Percentiles rank a stretch among this genome's conserved stretches.
Evolutionary conservation across 257 asterid species (phyloP).

Genomic region (Euphrasia confusa): DNA sequence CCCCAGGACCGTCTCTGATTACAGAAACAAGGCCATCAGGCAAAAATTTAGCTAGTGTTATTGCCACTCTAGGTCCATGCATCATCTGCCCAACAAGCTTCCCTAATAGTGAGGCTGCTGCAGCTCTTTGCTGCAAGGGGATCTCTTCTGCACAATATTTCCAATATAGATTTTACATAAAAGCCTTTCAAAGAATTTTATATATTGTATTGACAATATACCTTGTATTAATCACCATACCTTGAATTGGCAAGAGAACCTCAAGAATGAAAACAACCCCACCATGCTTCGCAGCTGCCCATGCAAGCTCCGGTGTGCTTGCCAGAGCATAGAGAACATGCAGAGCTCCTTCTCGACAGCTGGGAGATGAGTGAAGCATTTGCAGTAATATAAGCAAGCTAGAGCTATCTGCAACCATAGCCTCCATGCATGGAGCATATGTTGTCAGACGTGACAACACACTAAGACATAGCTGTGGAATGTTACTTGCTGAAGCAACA

Average conservation of each 20-base stretch:
- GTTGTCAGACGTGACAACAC: conserved; percentile 88
- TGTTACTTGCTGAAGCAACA: conserved; percentile 66
- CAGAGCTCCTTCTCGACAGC: conserved; percentile 93
- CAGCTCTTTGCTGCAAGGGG: conserved; percentile 95
- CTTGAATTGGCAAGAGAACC: conserved; percentile 85
- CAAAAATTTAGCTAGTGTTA: conserved; percentile 83
- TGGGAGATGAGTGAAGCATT: conserved; percentile 90
- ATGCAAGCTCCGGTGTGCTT: conserved; percentile 95
- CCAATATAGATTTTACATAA: conserved; percentile 26
- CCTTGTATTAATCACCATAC: conserved; percentile 29
- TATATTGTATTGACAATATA: background rate
- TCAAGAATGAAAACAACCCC: conserved; percentile 99
- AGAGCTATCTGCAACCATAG: conserved; percentile 96
- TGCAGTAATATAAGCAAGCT: conserved; percentile 83
- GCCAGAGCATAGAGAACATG: conserved; percentile 97
- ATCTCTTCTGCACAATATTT: conserved; percentile 66
- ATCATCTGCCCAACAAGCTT: conserved; percentile 93
- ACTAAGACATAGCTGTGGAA: conserved; percentile 74
- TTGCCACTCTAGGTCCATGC: conserved; percentile 99
- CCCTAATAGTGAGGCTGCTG: conserved; percentile 90
- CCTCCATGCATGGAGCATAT: conserved; percentile 96
- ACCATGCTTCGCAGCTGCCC: conserved; percentile 99
- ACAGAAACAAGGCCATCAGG: conserved; percentile 95
- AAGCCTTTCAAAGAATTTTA: conserved; percentile 9
- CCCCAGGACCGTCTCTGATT: conserved; percentile 98